Percentiles rank a stretch among this genome's conserved stretches.
These are phyloP conservation scores for Flaveria ramosissima DNA, from an alignment of 129 eudicot species.

Conservation along the genomic window DNA sequence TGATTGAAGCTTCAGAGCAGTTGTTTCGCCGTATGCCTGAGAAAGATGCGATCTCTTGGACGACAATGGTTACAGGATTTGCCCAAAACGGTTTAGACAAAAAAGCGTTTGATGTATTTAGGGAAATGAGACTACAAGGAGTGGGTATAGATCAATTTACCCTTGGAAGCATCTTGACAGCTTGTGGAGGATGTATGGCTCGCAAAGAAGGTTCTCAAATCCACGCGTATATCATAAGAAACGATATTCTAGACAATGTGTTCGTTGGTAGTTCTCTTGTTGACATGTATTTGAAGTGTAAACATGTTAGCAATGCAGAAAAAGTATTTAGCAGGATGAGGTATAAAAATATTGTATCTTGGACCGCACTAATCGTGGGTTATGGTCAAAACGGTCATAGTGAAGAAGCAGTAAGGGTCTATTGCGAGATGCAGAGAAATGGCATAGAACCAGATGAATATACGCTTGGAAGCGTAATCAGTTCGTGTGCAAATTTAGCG, in stretches of 20 bases:
- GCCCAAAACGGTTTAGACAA: slow-evolving; percentile 59
- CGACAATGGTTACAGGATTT: slow-evolving; percentile 88
- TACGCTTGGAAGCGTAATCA: slow-evolving; percentile 81
- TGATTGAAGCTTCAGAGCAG: slow-evolving; percentile 57
- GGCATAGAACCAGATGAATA: slow-evolving; percentile 68
- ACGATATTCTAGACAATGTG: slow-evolving; percentile 53
- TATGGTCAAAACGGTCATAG: slow-evolving; percentile 82
- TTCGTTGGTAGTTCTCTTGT: slow-evolving; percentile 86
- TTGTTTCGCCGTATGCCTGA: slow-evolving; percentile 61
- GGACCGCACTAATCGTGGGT: slow-evolving; percentile 93
- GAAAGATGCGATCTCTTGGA: slow-evolving; percentile 89
- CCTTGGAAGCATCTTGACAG: slow-evolving; percentile 82
- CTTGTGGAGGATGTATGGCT: slow-evolving; percentile 72
- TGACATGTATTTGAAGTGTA: slow-evolving; percentile 88
- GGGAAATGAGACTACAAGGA: slow-evolving; percentile 61
- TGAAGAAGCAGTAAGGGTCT: slow-evolving; percentile 73
- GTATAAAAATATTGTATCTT: slow-evolving; percentile 70
- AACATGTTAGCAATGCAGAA: slow-evolving; percentile 60
- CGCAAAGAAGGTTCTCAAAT: slow-evolving; percentile 73
- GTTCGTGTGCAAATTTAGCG: slow-evolving; percentile 87
- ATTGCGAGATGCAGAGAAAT: slow-evolving; percentile 67
- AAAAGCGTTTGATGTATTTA: slow-evolving; percentile 57
- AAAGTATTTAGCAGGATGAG: slow-evolving; percentile 61
- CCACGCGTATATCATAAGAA: slow-evolving; percentile 60
- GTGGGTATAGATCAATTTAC: slow-evolving; percentile 74